phyloP scores from a whole-genome alignment of 768 basidiomycete species.

The Brasilioporus rufonigricans region DNA sequence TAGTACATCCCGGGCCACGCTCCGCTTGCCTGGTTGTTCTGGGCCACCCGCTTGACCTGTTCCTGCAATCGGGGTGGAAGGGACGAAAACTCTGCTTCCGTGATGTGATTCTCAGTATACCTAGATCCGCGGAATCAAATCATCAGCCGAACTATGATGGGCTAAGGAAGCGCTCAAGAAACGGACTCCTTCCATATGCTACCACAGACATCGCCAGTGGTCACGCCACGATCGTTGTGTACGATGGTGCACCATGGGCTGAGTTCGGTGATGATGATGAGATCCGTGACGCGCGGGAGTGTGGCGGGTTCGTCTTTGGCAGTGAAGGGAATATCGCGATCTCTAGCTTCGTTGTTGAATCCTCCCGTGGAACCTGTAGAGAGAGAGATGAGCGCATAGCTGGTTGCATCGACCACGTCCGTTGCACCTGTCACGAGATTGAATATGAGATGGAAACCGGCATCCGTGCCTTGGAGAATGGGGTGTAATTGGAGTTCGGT shows the following conservation, averaged over 20 bases:
- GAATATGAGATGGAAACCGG: conserved; percentile 64
- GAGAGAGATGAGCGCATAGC: background rate
- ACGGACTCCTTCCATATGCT: conserved; percentile 76
- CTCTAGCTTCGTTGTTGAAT: conserved; percentile 57
- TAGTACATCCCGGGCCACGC: conserved; percentile 45
- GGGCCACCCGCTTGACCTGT: conserved; percentile 61
- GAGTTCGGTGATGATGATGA: conserved; percentile 56
- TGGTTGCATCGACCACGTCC: background rate
- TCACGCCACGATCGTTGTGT: conserved; percentile 70
- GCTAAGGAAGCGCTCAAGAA: background rate
- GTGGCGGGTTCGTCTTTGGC: conserved; percentile 65
- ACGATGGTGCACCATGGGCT: conserved; percentile 82
- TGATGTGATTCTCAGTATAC: conserved; percentile 66
- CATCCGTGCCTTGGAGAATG: conserved; percentile 53
- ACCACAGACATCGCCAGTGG: conserved; percentile 70
- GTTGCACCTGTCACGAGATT: conserved; percentile 62
- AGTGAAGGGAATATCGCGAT: conserved; percentile 54
- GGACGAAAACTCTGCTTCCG: conserved; percentile 60
- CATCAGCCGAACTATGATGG: conserved; percentile 5
- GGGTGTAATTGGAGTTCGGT: conserved; percentile 72
- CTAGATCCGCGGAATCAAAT: conserved; percentile 35
- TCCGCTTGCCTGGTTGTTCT: conserved; percentile 32
- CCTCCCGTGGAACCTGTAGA: conserved; percentile 57
- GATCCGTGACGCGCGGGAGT: conserved; percentile 59
- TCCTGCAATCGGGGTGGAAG: conserved; percentile 69